These are phyloP conservation scores for Dioscorea zingiberensis DNA, from an alignment of 106 monocot species.

Conservation along the genomic window DNA sequence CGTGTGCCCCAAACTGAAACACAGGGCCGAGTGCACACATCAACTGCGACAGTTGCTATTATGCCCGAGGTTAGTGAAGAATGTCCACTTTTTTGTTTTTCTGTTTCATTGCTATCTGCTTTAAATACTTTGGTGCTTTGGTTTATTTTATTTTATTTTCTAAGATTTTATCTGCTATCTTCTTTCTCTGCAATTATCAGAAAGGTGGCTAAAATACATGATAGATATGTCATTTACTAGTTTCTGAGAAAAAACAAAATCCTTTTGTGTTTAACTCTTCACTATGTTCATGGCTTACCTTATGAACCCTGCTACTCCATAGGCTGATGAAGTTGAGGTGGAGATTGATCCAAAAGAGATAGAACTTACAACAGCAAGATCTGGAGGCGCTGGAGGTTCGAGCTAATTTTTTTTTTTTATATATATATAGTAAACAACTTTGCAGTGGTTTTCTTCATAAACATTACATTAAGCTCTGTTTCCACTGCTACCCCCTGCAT, in stretches of 20 bases:
- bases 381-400: conserved; percentile 97
- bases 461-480: too few species aligned
- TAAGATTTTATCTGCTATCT: not conserved
- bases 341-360: conserved; percentile 97
- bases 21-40: conserved; percentile 92
- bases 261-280: too few species aligned
- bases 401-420: not conserved
- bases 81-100: not conserved
- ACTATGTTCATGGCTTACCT: not conserved
- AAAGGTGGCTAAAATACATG: too few species aligned
- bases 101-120: too few species aligned
- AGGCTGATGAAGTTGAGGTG: conserved; percentile 97
- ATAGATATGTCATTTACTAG: too few species aligned
- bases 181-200: not conserved
- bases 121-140: not conserved
- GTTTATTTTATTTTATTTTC: not conserved
- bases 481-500: not conserved
- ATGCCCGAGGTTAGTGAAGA: conserved; percentile 82
- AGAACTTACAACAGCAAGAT: conserved; percentile 91
- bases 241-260: too few species aligned
- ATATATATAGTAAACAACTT: not conserved
- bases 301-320: not conserved
- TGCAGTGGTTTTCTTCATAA: not conserved
- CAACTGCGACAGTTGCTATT: conserved; percentile 96
- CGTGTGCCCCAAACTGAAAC: conserved; percentile 94